Evolutionary conservation across 805 yeast species (phyloP).

Genomic region (Candida schatavii): DNA sequence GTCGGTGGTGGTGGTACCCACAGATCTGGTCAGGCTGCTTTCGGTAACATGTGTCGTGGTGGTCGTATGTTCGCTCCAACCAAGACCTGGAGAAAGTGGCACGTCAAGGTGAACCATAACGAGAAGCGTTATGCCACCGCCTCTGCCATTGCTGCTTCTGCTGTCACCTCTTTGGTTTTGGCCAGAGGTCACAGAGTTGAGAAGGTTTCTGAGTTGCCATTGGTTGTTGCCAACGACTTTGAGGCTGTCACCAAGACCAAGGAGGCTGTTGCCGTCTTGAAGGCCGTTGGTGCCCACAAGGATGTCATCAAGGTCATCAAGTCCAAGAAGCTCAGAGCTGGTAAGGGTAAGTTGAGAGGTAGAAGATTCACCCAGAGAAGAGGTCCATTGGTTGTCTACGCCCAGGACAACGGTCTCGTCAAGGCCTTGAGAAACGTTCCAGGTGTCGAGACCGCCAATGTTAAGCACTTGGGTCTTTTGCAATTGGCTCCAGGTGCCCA

Average conservation of each 20-base stretch:
- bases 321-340: conserved; percentile 99
- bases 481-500: conserved; percentile 99
- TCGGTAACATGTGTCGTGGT: conserved; percentile 99
- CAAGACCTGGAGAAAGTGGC: conserved; percentile 99
- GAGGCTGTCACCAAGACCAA: conserved; percentile 95
- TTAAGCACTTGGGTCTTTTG: conserved; percentile 87
- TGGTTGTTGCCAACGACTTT: conserved; percentile 90
- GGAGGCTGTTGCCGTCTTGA: conserved; percentile 97
- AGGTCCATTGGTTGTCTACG: conserved; percentile 99
- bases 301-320: conserved; percentile 97
- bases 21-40: conserved; percentile 99
- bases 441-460: conserved; percentile 98
- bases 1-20: conserved; percentile 99
- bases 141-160: conserved; percentile 98
- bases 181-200: conserved; percentile 99
- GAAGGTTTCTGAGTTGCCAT: conserved; percentile 96
- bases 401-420: conserved; percentile 94
- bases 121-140: conserved; percentile 99
- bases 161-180: conserved; percentile 95
- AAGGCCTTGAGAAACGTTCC: conserved; percentile 99
- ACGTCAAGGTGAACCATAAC: conserved; percentile 99
- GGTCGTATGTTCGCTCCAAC: conserved; percentile 99
- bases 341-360: conserved; percentile 99
- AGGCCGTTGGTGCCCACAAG: conserved; percentile 98
- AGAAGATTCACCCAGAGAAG: conserved; percentile 99